Evolutionary conservation across 352 stramenopile species (phyloP).

Genomic region (Globisporangium spiculum): DNA sequence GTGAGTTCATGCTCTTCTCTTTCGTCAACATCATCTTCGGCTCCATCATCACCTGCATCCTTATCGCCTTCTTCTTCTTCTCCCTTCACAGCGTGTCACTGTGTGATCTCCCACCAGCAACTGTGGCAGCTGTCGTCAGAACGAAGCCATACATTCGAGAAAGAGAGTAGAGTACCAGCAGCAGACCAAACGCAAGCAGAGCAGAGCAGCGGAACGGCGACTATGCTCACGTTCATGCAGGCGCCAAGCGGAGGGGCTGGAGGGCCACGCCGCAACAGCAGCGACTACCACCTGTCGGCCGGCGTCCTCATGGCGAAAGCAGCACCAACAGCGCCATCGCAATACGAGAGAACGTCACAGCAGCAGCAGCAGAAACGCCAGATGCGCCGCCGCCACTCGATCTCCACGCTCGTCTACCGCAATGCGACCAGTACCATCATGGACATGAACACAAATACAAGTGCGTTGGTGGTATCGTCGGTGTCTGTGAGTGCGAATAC

Average conservation of each 20-base stretch:
- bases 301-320: constrained; percentile 3
- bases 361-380: constrained; percentile 15
- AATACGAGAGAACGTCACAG: background rate
- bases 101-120: too few relatives aligned
- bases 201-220: background rate
- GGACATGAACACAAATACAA: background rate
- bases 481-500: background rate
- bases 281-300: constrained; percentile 5
- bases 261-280: background rate
- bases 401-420: constrained; percentile 2
- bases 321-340: background rate
- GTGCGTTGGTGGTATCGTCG: background rate
- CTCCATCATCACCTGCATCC: background rate
- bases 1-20: background rate
- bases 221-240: background rate
- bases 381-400: constrained; percentile 10
- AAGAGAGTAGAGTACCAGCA: background rate
- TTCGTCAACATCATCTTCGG: background rate
- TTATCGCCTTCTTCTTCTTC: too few relatives aligned
- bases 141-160: background rate
- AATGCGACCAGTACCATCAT: background rate
- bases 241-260: too few relatives aligned
- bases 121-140: background rate
- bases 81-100: too few relatives aligned
- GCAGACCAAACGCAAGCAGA: too few relatives aligned